Base-by-base conservation (phyloP, 2,329 filamentous ascomycete genomes). In the Teratosphaeriaceae sp. region DNA sequence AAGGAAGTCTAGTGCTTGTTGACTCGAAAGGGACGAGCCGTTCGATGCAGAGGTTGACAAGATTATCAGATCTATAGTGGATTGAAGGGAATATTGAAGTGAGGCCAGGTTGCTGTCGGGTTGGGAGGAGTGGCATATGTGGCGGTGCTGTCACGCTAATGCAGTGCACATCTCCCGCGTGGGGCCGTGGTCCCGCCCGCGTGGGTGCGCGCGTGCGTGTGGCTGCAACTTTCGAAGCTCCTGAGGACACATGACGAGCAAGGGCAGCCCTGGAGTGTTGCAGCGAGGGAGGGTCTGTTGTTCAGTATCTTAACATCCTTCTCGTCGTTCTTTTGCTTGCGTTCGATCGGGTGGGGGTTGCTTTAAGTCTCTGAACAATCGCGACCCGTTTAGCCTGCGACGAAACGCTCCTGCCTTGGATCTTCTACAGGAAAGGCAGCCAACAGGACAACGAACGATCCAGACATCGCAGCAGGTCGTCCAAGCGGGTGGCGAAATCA, bases 311-410 rank as follows among this genome's bases (percentile, higher is more conserved):
- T 16, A 30, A 20, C 3, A 37, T 29, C 30, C 20, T 41, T 24
- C 18, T 37, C 18, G 31, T 39, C 45, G 31, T 22, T 42, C 39
- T 18, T 33, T 22, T 30, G 24, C 24, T 8, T 27, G 13, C 24
- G 24, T 27, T 30, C 12, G 5, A 30, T 30, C 27, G 27, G 13
- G 44, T 46, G 33, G 13, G 20, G 20, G 8, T 37, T 13, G 5
- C 18, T 16, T 23, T 21, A 13, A 51, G 56, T 56, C 50, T 33
- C 69, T 70, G 67, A 66, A 69, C 63, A 67, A 63, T 51, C 61
- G 68, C 51, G 68, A 70, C 54, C 66, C 68, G 12, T 70, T 71
- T 62, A 67, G 65, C 53, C 55, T 70, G 49, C 67, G 67, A 53
- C 49, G 51, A 27, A 54, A 42, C 22, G 47, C 52, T 19, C 48